Evolutionary conservation across 2,329 filamentous ascomycete species (phyloP).

Genomic region (Ophiostoma ulmi): DNA sequence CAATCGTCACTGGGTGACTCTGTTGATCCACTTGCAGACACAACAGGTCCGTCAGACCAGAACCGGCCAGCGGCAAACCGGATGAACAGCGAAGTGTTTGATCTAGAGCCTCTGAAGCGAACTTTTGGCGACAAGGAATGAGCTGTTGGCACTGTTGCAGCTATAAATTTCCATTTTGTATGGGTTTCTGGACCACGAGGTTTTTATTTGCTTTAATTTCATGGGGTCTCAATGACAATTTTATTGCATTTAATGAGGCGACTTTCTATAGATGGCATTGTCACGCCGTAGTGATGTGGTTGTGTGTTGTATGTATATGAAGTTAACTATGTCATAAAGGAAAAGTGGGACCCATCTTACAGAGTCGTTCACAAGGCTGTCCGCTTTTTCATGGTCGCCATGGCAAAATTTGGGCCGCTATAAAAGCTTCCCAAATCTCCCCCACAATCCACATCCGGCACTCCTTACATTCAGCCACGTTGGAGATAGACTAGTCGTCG

Average conservation of each 20-base stretch:
- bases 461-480: not conserved
- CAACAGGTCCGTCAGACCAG: slow-evolving; percentile 16
- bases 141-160: not conserved
- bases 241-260: not conserved
- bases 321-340: slow-evolving; percentile 10
- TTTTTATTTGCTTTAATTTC: not conserved
- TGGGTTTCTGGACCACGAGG: not conserved
- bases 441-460: not conserved
- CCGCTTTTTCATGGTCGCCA: slow-evolving; percentile 21
- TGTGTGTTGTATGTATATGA: not conserved
- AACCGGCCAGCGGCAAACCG: slow-evolving; percentile 31
- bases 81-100: slow-evolving; percentile 50
- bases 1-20: slow-evolving; percentile 32
- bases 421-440: not conserved
- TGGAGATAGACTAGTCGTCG: not conserved
- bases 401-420: slow-evolving; percentile 19
- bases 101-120: slow-evolving; percentile 46
- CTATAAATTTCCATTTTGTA: not conserved
- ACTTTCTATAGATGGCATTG: not conserved
- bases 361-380: not conserved
- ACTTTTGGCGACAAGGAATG: slow-evolving; percentile 18
- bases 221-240: not conserved
- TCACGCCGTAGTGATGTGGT: not conserved
- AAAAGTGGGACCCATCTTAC: not conserved
- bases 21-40: slow-evolving; percentile 32